Conservation (phyloP, 306 rosid genomes). For the Canavalia ensiformis region DNA sequence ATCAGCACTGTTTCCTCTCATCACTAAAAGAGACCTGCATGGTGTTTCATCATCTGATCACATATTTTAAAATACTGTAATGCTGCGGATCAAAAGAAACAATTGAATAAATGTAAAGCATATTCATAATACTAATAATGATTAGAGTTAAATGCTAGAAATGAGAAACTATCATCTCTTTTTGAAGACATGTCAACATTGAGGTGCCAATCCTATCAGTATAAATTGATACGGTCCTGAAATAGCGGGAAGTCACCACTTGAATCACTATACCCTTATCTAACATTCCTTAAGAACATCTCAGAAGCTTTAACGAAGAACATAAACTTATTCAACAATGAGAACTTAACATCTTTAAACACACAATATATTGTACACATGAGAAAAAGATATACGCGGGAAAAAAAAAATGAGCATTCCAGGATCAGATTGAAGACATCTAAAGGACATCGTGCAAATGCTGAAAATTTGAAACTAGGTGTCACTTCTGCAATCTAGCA, state of each 20-base stretch:
- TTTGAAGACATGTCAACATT: background rate
- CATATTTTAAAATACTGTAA: background rate
- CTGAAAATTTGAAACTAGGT: conserved; percentile 21
- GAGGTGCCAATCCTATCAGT: conserved; percentile 11
- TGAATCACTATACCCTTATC: conserved; percentile 2
- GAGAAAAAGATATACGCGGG: background rate
- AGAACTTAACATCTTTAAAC: conserved; percentile 31
- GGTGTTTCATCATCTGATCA: conserved; percentile 36
- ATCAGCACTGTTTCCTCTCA: conserved; percentile 92
- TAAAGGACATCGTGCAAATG: background rate
- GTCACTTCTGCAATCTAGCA: conserved; percentile 16
- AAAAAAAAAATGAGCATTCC: background rate
- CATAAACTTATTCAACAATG: background rate
- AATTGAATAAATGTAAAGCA: background rate
- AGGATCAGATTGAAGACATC: conserved; percentile 19
- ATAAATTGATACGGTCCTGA: conserved; percentile 20
- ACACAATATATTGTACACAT: background rate
- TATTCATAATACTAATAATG: background rate
- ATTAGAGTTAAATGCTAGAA: conserved; percentile 7
- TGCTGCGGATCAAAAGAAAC: background rate
- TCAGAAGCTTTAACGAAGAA: conserved; percentile 2
- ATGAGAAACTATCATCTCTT: conserved; percentile 27
- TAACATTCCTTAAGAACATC: conserved; percentile 11
- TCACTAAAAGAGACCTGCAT: conserved; percentile 83
- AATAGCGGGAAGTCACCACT: background rate